Percentiles rank a stretch among this genome's conserved stretches.
Conservation (phyloP, 2,329 filamentous ascomycete species). For the Hypoxylon sp. region DNA sequence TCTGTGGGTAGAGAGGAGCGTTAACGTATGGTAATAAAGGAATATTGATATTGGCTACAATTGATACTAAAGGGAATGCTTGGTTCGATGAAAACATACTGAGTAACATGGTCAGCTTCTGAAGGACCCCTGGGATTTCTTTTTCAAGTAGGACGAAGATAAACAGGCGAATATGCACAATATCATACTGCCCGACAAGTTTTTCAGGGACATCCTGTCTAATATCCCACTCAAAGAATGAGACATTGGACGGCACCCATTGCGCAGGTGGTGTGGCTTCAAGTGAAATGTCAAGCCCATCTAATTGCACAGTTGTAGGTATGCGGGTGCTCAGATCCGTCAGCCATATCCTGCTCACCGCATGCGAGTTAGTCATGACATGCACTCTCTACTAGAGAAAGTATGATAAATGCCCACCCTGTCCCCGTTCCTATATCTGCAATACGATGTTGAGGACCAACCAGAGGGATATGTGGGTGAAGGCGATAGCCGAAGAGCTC, state of each 20-base stretch:
- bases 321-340: slow-evolving; percentile 11
- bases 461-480: slow-evolving; percentile 37
- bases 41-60: too few relatives aligned
- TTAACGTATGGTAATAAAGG: too few relatives aligned
- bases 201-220: slow-evolving; percentile 28
- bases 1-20: too few relatives aligned
- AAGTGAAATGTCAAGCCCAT: slow-evolving; percentile 40
- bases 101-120: slow-evolving; percentile 30
- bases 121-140: slow-evolving; percentile 19
- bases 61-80: too few relatives aligned
- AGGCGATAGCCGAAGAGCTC: slow-evolving; percentile 36
- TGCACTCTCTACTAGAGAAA: slow-evolving; percentile 1
- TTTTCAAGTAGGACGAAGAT: slow-evolving; percentile 31
- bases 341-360: too few relatives aligned
- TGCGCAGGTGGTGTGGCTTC: slow-evolving; percentile 31
- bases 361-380: too few relatives aligned
- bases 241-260: slow-evolving; percentile 28
- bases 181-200: slow-evolving; percentile 33
- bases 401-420: slow-evolving; percentile 24
- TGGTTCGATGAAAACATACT: too few relatives aligned
- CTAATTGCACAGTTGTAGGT: slow-evolving; percentile 25
- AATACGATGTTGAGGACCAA: slow-evolving; percentile 23
- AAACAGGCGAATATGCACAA: slow-evolving; percentile 38
- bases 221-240: slow-evolving; percentile 29
- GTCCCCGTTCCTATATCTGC: slow-evolving; percentile 44